Evolutionary conservation across 768 basidiomycete genomes (phyloP), one percentile per base, ranked within the genome.

Genomic region (Plicaturopsis crispa): DNA sequence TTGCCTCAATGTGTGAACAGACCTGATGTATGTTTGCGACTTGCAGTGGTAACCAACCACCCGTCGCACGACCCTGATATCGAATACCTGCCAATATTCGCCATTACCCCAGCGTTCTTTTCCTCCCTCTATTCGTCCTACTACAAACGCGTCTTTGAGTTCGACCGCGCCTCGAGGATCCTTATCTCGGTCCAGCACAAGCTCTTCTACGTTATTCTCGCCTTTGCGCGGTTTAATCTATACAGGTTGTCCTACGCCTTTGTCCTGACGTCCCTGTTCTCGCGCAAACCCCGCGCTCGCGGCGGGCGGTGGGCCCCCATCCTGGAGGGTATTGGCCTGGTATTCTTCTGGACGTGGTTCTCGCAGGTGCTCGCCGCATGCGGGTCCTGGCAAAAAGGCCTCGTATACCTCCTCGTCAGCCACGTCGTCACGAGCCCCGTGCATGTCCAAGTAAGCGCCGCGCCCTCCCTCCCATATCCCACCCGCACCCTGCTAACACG

Each of bases 261-360:
- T 60, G 68, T 97, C 40, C 63, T 75, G 40, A 69, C 73, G 50
- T 79, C 72, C 43, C 78, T 78, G 8, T 76, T 75, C 42, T 76
- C 83, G 51, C 71, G 74, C 31, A 70, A 65, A 53, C n/a, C n/a
- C n/a, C 77, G 73, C 22, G 70, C 79, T 35, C 66, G 67, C 42
- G 86, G 86, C 5, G 82, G 80, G 2, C 66, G 72, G 24, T 90
- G 86, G 86, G 76, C 78, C 31, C 89, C 78, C 72, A 70, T 75
- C 57, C 57, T 80, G 17, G 94, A 99, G 60, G 50, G 96, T 5
- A 48, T 67, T 2, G 84, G 84, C 6, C 61, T 97, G 38, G 54
- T 67, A n/a, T 78, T 82, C 54, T 99, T 90, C 64, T 94, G 87
- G 88, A 61, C 53, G 41, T 99, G 96, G 90, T 97, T 82, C 56